These are phyloP conservation scores for Entonaema liquescens DNA, from an alignment of 495 filamentous ascomycete species.

Conservation along the genomic window DNA sequence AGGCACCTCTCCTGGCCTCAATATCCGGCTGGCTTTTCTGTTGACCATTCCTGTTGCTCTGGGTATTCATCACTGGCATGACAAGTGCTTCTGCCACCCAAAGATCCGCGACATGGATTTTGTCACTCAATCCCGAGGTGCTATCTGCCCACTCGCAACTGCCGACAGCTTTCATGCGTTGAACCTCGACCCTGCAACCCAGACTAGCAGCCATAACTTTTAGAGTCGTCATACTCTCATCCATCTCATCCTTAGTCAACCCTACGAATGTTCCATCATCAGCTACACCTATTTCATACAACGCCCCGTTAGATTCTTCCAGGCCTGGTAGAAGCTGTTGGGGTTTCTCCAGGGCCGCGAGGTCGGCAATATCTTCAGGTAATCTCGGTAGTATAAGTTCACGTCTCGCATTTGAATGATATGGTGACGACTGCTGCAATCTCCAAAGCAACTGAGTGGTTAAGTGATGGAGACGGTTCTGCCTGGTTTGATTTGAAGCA, in stretches of 20 bases:
- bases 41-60: conserved; percentile 18
- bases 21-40: conserved; percentile 7
- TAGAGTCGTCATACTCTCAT: conserved; percentile 85
- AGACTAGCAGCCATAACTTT: conserved; percentile 90
- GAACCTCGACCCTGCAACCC: conserved; percentile 85
- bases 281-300: conserved; percentile 96
- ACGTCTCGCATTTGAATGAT: conserved; percentile 75
- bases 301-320: conserved; percentile 88
- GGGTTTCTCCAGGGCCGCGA: conserved; percentile 65
- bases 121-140: conserved; percentile 29
- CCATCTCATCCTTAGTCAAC: conserved; percentile 87
- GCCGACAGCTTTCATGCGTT: conserved; percentile 85
- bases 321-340: conserved; percentile 78
- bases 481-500: conserved; percentile 68
- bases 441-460: conserved; percentile 97
- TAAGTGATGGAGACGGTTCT: conserved; percentile 85
- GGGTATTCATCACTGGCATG: conserved; percentile 49
- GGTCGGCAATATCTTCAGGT: conserved; percentile 65
- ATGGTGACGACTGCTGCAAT: conserved; percentile 91
- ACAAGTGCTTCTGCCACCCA: conserved; percentile 86
- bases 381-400: conserved; percentile 77
- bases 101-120: conserved; percentile 62
- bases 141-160: conserved; percentile 78
- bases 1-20: conserved; percentile 43
- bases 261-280: conserved; percentile 94